Base-by-base conservation (phyloP, 176 grass and related monocot genomes). In the Triticum monococcum region DNA sequence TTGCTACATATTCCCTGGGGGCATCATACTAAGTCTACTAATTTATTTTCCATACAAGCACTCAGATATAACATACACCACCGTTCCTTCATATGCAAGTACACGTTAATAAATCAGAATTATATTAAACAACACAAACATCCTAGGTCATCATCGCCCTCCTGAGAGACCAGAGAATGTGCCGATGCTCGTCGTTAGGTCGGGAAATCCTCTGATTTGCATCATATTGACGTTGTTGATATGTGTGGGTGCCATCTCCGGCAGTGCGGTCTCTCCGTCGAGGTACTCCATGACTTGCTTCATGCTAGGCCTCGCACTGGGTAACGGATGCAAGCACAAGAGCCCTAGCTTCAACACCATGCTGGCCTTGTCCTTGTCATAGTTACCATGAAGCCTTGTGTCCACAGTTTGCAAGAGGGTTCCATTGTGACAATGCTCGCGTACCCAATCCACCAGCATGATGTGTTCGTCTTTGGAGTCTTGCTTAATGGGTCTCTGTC, bases 391-490 rank as follows among this genome's bases (percentile, higher is more conserved):
- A 16, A 35, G 16, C 31, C 28, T 35, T 68, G 14, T 68, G 12
- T 68, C 65, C 65, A 68, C 2, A 18, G 65, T 7, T 33, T 68
- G 65, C 14, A 35, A 16, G 31, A 68, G 65, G 2, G 65, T 31
- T 12, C 65, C 65, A 35, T 20, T 35, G 7, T 20, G 30, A 7
- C 65, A 68, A 35, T 68, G 31, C 31, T 35, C 31, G 28, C 20
- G 65, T 20, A 68, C 65, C 65, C 65, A 68, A 68, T 68, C 65
- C 11, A 68, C 45, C 63, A 90, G 2, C 22, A 68, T 68, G 65
- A 68, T 18, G 20, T 68, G 65, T 9, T 68, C 7, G 6, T 35
- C 65, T 68, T 35, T 5, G 1, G 28, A 35, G 31, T 68, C 65
- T 20, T 68, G 13, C 8, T 62, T 43, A 23, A 89, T 8, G 3